These are phyloP conservation scores for Bryoerythrophyllum caledonicum DNA, from an alignment of 225 moss, liverwort and hornwort genomes.

Conservation along the genomic window DNA sequence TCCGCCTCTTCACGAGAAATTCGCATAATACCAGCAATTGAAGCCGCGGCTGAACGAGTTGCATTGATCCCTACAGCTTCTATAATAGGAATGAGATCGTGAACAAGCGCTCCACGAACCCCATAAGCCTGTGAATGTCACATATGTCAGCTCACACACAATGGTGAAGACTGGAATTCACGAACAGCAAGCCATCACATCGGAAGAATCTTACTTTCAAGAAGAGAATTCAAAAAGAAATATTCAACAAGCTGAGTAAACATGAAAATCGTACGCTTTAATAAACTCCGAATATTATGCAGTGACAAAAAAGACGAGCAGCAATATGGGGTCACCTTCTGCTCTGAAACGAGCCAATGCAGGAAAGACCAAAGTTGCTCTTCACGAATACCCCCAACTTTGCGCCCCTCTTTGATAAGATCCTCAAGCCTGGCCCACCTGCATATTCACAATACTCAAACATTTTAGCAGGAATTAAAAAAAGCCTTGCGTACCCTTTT, in stretches of 20 bases:
- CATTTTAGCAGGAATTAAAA: slow-evolving; percentile 18
- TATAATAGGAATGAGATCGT: slow-evolving; percentile 64
- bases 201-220: background rate
- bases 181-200: slow-evolving; percentile 5
- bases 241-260: background rate
- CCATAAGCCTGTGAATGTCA: slow-evolving; percentile 50
- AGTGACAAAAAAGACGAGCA: slow-evolving; percentile 15
- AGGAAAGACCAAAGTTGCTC: slow-evolving; percentile 73
- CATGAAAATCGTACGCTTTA: background rate
- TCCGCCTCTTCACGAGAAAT: slow-evolving; percentile 65
- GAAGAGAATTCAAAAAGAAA: background rate
- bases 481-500: background rate
- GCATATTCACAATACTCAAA: slow-evolving; percentile 19
- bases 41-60: slow-evolving; percentile 59
- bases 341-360: slow-evolving; percentile 75
- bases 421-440: slow-evolving; percentile 70
- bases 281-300: background rate
- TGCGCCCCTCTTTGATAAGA: slow-evolving; percentile 60
- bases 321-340: slow-evolving; percentile 42
- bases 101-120: slow-evolving; percentile 62
- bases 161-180: background rate
- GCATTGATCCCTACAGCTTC: slow-evolving; percentile 65
- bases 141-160: slow-evolving; percentile 27
- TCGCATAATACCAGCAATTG: slow-evolving; percentile 51
- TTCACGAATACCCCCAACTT: slow-evolving; percentile 66